phyloP scores from a whole-genome alignment of 305 asterid genomes.

The Fraxinus latifolia region DNA sequence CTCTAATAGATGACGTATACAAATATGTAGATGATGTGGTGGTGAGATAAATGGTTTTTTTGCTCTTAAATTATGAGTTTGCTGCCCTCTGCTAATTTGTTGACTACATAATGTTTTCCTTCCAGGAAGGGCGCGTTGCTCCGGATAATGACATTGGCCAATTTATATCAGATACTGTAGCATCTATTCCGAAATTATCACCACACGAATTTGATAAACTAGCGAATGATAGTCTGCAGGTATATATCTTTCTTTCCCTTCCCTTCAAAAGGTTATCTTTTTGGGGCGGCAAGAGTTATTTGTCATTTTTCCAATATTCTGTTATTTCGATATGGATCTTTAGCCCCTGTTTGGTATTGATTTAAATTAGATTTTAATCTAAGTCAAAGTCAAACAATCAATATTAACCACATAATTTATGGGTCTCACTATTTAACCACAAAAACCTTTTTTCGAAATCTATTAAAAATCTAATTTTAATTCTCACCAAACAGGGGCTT shows the following conservation, averaged over 20 bases:
- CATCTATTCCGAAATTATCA: conserved; percentile 72
- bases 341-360: no score
- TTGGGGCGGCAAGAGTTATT: background rate
- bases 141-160: conserved; percentile 75
- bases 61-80: background rate
- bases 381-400: no score
- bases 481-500: no score
- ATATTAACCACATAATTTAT: no score
- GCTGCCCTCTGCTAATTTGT: background rate
- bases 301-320: background rate
- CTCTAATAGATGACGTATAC: conserved; percentile 70
- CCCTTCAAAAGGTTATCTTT: background rate
- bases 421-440: no score
- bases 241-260: conserved; percentile 21
- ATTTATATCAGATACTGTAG: conserved; percentile 59
- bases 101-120: background rate
- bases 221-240: conserved; percentile 82
- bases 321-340: background rate
- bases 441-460: no score
- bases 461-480: no score
- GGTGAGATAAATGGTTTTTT: conserved; percentile 44
- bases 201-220: conserved; percentile 65
- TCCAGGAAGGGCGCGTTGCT: conserved; percentile 69
- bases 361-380: no score
- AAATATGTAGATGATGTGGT: conserved; percentile 88